These are phyloP conservation scores for Phialophora verrucosa DNA, from an alignment of 2,329 filamentous ascomycete species.

Conservation along the genomic window DNA sequence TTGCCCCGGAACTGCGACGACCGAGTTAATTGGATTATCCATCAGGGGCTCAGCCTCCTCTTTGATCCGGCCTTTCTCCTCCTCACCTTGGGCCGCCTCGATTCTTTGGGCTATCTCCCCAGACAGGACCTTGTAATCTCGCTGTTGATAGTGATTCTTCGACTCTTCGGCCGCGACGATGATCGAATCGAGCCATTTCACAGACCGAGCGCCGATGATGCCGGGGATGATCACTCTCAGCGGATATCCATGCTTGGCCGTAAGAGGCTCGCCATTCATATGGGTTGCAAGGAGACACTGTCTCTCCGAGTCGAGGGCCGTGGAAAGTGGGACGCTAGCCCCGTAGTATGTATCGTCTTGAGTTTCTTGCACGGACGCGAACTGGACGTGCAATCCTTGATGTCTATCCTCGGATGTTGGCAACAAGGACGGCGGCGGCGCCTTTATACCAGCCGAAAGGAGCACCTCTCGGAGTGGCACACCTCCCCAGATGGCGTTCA, in stretches of 20 bases:
- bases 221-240: slow-evolving; percentile 59
- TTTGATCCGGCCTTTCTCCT: slow-evolving; percentile 51
- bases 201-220: slow-evolving; percentile 59
- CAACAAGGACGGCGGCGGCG: neutral
- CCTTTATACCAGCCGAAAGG: slow-evolving; percentile 32
- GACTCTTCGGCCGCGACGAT: slow-evolving; percentile 54
- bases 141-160: slow-evolving; percentile 3
- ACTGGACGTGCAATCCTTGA: slow-evolving; percentile 56
- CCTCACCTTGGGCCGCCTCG: neutral
- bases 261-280: slow-evolving; percentile 57
- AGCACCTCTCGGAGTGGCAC: slow-evolving; percentile 61
- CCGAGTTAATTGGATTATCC: slow-evolving; percentile 63
- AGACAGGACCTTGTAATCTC: slow-evolving; percentile 4
- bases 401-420: slow-evolving; percentile 29
- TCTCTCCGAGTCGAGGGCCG: slow-evolving; percentile 51
- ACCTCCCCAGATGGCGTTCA: slow-evolving; percentile 64
- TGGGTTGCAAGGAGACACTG: slow-evolving; percentile 43
- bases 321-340: slow-evolving; percentile 56
- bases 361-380: slow-evolving; percentile 42
- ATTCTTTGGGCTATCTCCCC: neutral
- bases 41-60: slow-evolving; percentile 55
- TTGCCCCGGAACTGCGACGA: slow-evolving; percentile 56
- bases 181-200: slow-evolving; percentile 63
- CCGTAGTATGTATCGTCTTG: slow-evolving; percentile 65
- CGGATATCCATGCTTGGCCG: slow-evolving; percentile 57